Conservation (phyloP, 768 basidiomycete species). For the Leccinum barrowsii region DNA sequence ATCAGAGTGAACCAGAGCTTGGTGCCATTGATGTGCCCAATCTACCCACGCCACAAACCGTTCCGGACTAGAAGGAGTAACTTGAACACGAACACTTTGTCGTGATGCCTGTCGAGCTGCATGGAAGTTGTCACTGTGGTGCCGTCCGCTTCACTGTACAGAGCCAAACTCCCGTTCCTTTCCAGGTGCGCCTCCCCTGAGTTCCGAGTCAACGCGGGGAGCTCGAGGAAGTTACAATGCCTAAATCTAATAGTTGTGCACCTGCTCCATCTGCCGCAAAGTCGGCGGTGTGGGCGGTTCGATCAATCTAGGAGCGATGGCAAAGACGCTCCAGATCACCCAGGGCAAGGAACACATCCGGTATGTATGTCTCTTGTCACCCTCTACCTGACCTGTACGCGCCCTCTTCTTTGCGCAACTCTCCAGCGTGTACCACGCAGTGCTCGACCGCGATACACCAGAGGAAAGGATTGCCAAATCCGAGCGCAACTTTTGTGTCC, state of each 20-base stretch:
- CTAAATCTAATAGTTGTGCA: constrained; percentile 41
- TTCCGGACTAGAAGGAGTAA: too few species aligned
- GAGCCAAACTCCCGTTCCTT: constrained; percentile 58
- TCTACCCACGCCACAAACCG: too few species aligned
- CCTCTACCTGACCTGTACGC: not conserved
- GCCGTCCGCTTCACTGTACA: constrained; percentile 28
- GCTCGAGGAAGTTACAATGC: not conserved
- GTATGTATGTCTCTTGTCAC: constrained; percentile 25
- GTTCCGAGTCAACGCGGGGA: too few species aligned
- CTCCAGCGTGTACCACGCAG: constrained; percentile 57
- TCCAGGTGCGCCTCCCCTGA: constrained; percentile 41
- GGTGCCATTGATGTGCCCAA: too few species aligned
- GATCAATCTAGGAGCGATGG: constrained; percentile 60
- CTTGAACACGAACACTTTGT: too few species aligned
- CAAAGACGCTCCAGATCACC: constrained; percentile 47
- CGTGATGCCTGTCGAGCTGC: not conserved
- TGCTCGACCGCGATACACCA: constrained; percentile 53
- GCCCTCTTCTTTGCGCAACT: too few species aligned
- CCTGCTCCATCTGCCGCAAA: constrained; percentile 71
- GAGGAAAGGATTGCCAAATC: constrained; percentile 47
- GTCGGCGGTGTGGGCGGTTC: constrained; percentile 64
- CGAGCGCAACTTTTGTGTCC: constrained; percentile 60
- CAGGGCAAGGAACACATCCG: constrained; percentile 52
- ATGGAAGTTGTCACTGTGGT: not conserved
- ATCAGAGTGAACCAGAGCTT: too few species aligned